Base-by-base conservation (phyloP, 176 grass and related monocot genomes). In the Triticum monococcum region DNA sequence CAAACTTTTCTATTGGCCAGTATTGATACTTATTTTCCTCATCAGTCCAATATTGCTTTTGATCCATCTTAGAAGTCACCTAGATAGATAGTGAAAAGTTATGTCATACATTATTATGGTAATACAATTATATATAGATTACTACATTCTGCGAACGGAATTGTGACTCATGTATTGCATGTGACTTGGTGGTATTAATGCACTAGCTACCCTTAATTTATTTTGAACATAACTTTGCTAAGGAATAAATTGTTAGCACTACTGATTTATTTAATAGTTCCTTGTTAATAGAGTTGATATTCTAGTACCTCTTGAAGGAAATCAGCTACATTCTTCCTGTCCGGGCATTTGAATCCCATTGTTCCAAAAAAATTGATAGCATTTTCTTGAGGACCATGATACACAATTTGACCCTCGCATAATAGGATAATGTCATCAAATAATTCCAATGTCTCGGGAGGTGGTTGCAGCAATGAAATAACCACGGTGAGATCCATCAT, bases 271-370 rank as follows among this genome's bases (percentile, higher is more conserved):
- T 24, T 36, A 60, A 5, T 6, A 14, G 7, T 41, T 70, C 17
- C 26, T 25, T 25, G 3, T 85, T 4, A 12, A 0, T 20, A 2
- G 0, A 76, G 30, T 48, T 81, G 48, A 69, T 77, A 57, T 16
- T 61, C 38, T 66, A 68, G 10, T 94, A 97, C 95, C 95, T 97
- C 92, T 88, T 93, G 95, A 90, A 97, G 92, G 71, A 97, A 97
- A 81, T 95, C 89, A 0, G 92, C 92, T 43, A 90, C 13, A 62
- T 95, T 97, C 91, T 97, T 97, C 48, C 92, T 87, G 4, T 69
- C 82, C 26, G 92, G 92, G 79, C 95, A 97, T 81, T 85, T 97
- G 84, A 97, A 95, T 35, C 95, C 89, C 66, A 91, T 87, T 17
- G 22, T 84, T 79, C 72, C 79, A 73, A 97, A 95, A 85, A 93